These are phyloP conservation scores for Boeremia exigua DNA, from an alignment of 2,329 filamentous ascomycete genomes.

Conservation along the genomic window DNA sequence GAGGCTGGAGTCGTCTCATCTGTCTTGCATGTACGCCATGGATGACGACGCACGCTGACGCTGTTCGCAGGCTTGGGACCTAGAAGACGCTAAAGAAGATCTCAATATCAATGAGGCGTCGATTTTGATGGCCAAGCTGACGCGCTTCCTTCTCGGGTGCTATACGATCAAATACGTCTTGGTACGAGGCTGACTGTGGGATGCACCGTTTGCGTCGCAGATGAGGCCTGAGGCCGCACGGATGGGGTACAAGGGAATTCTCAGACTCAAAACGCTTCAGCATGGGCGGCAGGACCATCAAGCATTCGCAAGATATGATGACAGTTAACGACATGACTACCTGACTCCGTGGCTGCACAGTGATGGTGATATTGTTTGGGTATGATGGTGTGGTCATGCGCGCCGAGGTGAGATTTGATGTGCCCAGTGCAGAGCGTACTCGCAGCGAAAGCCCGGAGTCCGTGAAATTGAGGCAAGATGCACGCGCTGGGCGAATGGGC, in stretches of 20 bases:
- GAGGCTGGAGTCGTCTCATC: slow-evolving; percentile 8
- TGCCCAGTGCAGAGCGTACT: slow-evolving; percentile 11
- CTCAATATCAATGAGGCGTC: slow-evolving; percentile 11
- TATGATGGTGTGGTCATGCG: not conserved
- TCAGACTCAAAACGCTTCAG: slow-evolving; percentile 8
- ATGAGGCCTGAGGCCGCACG: slow-evolving; percentile 3
- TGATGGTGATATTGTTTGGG: not conserved
- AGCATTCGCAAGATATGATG: slow-evolving; percentile 4
- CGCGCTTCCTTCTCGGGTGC: not conserved
- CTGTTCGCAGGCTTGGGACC: slow-evolving; percentile 7
- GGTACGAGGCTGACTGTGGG: not conserved
- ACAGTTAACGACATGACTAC: not conserved
- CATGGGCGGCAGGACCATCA: slow-evolving; percentile 1
- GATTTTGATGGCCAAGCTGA: not conserved
- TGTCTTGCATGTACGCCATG: slow-evolving; percentile 14
- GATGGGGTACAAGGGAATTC: slow-evolving; percentile 2
- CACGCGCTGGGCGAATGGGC: slow-evolving; percentile 14
- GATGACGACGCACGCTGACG: slow-evolving; percentile 16
- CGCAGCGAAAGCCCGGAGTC: slow-evolving; percentile 11
- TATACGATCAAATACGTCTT: not conserved
- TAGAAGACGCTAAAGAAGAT: slow-evolving; percentile 13
- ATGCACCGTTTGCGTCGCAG: not conserved
- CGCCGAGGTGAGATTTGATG: slow-evolving; percentile 6
- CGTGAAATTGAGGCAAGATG: slow-evolving; percentile 12
- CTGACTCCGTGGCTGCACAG: not conserved